phyloP scores from a whole-genome alignment of 768 basidiomycete species.

The Rhodosporidiobolus odoratus region DNA sequence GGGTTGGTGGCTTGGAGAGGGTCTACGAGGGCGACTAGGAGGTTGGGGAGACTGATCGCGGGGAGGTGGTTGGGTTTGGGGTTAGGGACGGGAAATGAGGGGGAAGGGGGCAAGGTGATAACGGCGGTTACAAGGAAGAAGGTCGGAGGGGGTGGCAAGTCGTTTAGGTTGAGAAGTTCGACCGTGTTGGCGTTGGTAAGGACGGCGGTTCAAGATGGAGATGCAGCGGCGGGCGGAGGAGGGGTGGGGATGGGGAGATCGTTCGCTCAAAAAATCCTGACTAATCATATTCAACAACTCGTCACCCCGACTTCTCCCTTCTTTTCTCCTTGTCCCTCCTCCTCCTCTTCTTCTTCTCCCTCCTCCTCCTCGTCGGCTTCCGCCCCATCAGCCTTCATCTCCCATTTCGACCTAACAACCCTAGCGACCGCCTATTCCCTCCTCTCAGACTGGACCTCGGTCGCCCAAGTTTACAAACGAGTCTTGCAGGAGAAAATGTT shows the following conservation, averaged over 20 bases:
- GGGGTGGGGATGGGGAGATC: too few relatives aligned
- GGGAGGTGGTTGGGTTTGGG: background rate
- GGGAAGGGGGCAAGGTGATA: too few relatives aligned
- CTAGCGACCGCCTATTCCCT: conserved; percentile 20
- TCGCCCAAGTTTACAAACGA: conserved; percentile 20
- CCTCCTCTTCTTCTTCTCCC: background rate
- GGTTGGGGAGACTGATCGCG: background rate
- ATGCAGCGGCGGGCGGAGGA: too few relatives aligned
- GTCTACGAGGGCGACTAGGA: background rate
- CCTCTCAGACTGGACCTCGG: background rate
- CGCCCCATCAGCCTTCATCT: background rate
- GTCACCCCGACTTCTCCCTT: conserved; percentile 12
- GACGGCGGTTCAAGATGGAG: too few relatives aligned
- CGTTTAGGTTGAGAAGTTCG: background rate
- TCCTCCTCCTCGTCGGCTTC: background rate
- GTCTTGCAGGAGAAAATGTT: conserved; percentile 1
- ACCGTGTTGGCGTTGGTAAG: too few relatives aligned
- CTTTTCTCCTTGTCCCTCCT: background rate
- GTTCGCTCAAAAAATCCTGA: background rate
- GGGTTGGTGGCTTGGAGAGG: background rate
- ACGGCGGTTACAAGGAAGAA: too few relatives aligned
- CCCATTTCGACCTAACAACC: conserved; percentile 30
- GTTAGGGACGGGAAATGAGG: background rate
- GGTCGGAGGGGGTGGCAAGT: too few relatives aligned
- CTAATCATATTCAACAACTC: background rate